Evolutionary conservation across 2,329 filamentous ascomycete species (phyloP).

Genomic region (Diplodia intermedia): DNA sequence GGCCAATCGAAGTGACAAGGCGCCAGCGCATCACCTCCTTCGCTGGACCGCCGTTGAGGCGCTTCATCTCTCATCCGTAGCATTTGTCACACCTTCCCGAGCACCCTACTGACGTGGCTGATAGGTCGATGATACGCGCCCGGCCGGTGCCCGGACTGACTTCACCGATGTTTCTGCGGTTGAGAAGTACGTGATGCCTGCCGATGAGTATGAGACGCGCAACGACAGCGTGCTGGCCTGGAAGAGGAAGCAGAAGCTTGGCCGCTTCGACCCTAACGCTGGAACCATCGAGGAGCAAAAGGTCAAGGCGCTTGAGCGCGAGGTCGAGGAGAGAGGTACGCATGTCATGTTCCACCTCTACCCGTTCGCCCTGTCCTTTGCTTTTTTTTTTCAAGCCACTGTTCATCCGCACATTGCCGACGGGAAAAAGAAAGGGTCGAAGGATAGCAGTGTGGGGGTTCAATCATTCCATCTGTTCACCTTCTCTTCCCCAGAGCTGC

Average conservation of each 20-base stretch:
- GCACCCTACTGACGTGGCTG: constrained; percentile 3
- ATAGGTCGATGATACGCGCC: constrained; percentile 81
- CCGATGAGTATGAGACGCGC: constrained; percentile 83
- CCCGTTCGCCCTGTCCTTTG: neutral
- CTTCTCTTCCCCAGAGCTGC: neutral
- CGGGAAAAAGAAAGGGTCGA: too few relatives aligned
- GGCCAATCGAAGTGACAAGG: neutral
- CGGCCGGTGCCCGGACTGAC: constrained; percentile 75
- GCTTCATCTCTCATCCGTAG: neutral
- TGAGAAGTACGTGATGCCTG: constrained; percentile 89
- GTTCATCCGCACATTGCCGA: neutral
- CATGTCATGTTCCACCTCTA: neutral
- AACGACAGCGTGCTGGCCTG: constrained; percentile 89
- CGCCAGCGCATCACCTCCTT: constrained; percentile 14
- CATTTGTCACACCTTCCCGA: constrained; percentile 13
- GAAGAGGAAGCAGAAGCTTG: constrained; percentile 96
- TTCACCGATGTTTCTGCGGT: constrained; percentile 82
- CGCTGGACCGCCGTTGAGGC: neutral
- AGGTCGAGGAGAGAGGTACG: constrained; percentile 70
- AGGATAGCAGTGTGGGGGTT: constrained; percentile 1
- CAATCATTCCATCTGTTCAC: neutral
- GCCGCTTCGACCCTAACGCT: constrained; percentile 89
- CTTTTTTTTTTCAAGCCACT: neutral
- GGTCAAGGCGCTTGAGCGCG: constrained; percentile 70
- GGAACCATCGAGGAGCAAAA: constrained; percentile 76